These are phyloP conservation scores for Amoebophrya sp. DNA, from an alignment of 169 alveolate species.

Conservation along the genomic window DNA sequence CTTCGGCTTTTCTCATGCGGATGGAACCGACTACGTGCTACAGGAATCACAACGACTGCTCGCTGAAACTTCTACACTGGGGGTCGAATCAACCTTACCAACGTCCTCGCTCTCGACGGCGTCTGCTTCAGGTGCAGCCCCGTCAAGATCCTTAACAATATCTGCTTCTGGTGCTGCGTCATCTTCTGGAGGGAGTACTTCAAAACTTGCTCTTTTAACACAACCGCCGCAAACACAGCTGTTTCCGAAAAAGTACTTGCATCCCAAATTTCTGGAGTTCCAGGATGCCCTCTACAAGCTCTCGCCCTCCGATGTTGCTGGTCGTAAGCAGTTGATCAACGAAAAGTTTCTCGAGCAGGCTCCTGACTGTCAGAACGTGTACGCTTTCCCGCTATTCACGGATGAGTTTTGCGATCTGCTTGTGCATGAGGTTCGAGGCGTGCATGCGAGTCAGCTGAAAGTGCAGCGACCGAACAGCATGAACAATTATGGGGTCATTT, in stretches of 20 bases:
- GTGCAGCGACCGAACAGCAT: constrained; percentile 4
- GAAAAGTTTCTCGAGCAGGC: not conserved
- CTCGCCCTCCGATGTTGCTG: not conserved
- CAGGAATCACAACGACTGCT: not conserved
- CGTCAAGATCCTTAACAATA: not conserved
- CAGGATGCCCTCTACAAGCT: not conserved
- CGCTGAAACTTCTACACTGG: not conserved
- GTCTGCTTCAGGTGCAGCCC: not conserved
- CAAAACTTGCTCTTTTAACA: not conserved
- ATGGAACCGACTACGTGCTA: not conserved
- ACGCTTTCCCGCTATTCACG: constrained; percentile 41
- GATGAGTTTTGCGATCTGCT: constrained; percentile 26
- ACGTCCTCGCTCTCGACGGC: not conserved
- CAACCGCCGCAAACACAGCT: too few relatives aligned
- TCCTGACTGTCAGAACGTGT: constrained; percentile 26
- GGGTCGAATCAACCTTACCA: not conserved
- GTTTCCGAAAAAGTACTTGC: not conserved
- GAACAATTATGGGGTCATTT: not conserved
- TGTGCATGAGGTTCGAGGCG: not conserved
- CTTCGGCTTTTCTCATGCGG: not conserved
- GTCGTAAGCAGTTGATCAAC: not conserved
- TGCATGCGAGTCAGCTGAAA: not conserved
- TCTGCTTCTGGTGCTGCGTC: not conserved
- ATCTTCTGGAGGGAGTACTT: not conserved
- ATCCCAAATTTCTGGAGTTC: not conserved